Evolutionary conservation across 73 alveolate genomes (phyloP).

Genomic region (Durusdinium trenchii): DNA sequence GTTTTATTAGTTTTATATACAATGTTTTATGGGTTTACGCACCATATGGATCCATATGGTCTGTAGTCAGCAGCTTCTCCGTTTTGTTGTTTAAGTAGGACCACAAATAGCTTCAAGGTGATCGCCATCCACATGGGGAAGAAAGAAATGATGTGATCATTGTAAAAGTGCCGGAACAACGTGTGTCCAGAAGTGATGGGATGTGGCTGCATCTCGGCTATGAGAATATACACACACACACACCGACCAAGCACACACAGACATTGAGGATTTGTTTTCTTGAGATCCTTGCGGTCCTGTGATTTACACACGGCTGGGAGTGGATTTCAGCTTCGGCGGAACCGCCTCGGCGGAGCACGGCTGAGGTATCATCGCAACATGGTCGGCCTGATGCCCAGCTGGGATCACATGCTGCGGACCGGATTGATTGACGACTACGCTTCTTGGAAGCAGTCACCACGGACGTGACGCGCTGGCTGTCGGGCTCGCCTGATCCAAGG

Average conservation of each 20-base stretch:
- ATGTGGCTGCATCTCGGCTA: conserved; percentile 46
- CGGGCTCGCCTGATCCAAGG: not conserved
- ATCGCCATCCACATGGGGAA: conserved; percentile 79
- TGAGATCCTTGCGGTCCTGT: too few relatives aligned
- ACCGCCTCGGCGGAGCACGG: too few relatives aligned
- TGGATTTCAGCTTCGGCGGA: too few relatives aligned
- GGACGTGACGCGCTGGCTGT: not conserved
- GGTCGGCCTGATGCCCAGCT: conserved; percentile 92
- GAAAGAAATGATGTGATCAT: conserved; percentile 47
- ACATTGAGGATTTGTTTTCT: too few relatives aligned
- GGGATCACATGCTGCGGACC: conserved; percentile 55
- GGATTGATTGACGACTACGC: conserved; percentile 53
- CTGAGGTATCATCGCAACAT: conserved; percentile 91
- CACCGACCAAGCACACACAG: too few relatives aligned
- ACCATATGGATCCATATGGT: too few relatives aligned
- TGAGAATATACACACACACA: too few relatives aligned
- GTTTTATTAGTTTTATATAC: too few relatives aligned
- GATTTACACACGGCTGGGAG: too few relatives aligned
- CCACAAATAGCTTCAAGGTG: conserved; percentile 21
- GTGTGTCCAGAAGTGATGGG: conserved; percentile 77
- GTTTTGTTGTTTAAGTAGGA: not conserved
- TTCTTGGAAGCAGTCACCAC: not conserved
- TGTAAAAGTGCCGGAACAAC: conserved; percentile 70
- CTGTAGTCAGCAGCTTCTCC: not conserved
- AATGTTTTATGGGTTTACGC: too few relatives aligned